These are phyloP conservation scores for Rauvolfia tetraphylla DNA, from an alignment of 257 asterid species.

Conservation along the genomic window DNA sequence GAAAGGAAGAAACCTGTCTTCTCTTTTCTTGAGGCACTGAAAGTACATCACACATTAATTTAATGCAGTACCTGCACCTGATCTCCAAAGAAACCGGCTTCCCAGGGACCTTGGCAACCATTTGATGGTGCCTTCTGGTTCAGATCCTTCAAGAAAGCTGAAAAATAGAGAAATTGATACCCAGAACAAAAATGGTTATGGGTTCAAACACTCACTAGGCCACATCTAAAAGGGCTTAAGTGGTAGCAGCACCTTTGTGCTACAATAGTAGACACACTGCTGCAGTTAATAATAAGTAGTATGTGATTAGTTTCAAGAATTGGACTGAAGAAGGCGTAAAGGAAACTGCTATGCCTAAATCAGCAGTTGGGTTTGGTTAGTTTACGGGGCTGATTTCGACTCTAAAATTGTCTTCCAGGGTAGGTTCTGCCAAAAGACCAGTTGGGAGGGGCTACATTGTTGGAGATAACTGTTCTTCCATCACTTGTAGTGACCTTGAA, in stretches of 20 bases:
- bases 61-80: neutral
- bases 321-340: constrained; percentile 1
- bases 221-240: neutral
- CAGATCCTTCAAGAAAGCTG: neutral
- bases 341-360: neutral
- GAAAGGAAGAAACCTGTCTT: neutral
- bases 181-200: neutral
- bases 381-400: neutral
- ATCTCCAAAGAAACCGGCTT: neutral
- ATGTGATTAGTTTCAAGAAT: neutral
- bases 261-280: neutral
- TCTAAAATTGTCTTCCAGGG: constrained; percentile 17
- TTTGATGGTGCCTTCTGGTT: neutral
- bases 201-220: neutral
- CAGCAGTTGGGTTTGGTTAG: constrained; percentile 3
- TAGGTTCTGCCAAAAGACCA: constrained; percentile 28
- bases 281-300: neutral
- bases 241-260: neutral
- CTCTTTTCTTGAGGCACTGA: neutral
- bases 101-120: neutral
- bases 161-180: neutral
- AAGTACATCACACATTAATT: neutral
- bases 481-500: constrained; percentile 28
- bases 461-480: constrained; percentile 12
- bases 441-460: constrained; percentile 20